Evolutionary conservation across 176 grass and related monocot species (phyloP), one percentile per base, ranked within the genome.

Genomic region (Triticum dicoccoides): DNA sequence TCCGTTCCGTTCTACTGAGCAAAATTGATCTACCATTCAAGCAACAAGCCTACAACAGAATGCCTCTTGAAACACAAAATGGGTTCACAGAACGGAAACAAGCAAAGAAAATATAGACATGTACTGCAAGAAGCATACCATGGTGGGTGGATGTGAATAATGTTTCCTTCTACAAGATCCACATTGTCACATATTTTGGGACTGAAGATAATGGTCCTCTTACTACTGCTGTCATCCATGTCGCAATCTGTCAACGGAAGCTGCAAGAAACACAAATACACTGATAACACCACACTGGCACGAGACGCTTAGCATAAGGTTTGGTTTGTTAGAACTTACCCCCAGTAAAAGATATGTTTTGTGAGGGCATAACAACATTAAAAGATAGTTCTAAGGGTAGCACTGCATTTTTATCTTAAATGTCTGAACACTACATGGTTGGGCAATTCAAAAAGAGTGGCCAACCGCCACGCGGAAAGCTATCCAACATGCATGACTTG

Each of bases 121-220:
- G 15, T 20, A 64, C 51, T 81, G 47, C 23, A 39, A 79, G 75
- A 80, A 76, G 24, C 73, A 70, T 94, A 98, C 93, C 96, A 98
- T 71, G 96, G 96, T 81, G 92, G 90, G 69, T 92, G 92, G 61
- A 98, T 89, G 52, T 81, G 79, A 88, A 98, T 45, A 9, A 84
- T 32, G 59, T 88, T 91, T 77, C 96, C 96, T 84, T 85, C 91
- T 69, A 93, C 74, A 88, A 96, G 88, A 78, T 94, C 96, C 85
- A 89, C 90, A 25, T 73, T 86, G 37, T 79, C 90, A 85, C 96
- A 98, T 84, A 92, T 79, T 89, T 92, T 98, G 27, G 93, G 87
- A 83, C 85, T 92, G 82, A 98, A 98, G 82, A 98, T 94, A 61
- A 94, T 82, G 11, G 59, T 98, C 81, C 79, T 92, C 72, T 86